phyloP scores from a whole-genome alignment of 352 stramenopile genomes.

The Phytophthora nicotianae region DNA sequence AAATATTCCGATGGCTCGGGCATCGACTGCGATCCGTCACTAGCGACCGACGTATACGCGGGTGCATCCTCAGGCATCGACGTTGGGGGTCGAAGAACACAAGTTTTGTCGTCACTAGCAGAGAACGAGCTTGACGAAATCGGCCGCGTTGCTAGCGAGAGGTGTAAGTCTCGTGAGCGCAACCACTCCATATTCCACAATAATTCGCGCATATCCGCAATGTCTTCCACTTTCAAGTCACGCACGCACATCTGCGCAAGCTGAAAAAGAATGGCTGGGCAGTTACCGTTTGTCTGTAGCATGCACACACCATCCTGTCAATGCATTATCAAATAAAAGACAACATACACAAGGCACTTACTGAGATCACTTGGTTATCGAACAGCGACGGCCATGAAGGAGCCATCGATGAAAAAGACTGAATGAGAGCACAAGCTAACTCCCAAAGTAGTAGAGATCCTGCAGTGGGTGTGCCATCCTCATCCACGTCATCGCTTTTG shows the following conservation, averaged over 20 bases:
- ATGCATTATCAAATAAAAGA: not conserved
- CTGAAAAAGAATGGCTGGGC: slow-evolving; percentile 61
- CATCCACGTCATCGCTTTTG: slow-evolving; percentile 12
- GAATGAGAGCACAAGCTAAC: slow-evolving; percentile 57
- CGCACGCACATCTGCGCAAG: slow-evolving; percentile 62
- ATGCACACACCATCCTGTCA: slow-evolving; percentile 9
- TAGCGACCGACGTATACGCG: not conserved
- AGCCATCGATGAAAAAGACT: slow-evolving; percentile 55
- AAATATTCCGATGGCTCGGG: slow-evolving; percentile 50
- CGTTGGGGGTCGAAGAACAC: slow-evolving; percentile 27
- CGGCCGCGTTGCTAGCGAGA: slow-evolving; percentile 47
- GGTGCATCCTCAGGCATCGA: slow-evolving; percentile 21
- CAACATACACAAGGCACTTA: slow-evolving; percentile 20
- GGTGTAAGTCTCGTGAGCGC: slow-evolving; percentile 44
- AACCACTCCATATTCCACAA: slow-evolving; percentile 58
- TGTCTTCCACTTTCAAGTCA: slow-evolving; percentile 40
- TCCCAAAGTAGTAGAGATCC: slow-evolving; percentile 46
- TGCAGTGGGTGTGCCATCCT: slow-evolving; percentile 7
- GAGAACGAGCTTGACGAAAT: slow-evolving; percentile 47
- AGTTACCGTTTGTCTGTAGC: slow-evolving; percentile 59
- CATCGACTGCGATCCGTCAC: slow-evolving; percentile 12
- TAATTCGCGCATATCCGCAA: slow-evolving; percentile 40
- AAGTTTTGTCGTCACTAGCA: slow-evolving; percentile 38
- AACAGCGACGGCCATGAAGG: slow-evolving; percentile 57
- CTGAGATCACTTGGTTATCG: slow-evolving; percentile 67